Base-by-base conservation (phyloP, 1,284 basidiomycete species). In the Irpex lacteus region DNA sequence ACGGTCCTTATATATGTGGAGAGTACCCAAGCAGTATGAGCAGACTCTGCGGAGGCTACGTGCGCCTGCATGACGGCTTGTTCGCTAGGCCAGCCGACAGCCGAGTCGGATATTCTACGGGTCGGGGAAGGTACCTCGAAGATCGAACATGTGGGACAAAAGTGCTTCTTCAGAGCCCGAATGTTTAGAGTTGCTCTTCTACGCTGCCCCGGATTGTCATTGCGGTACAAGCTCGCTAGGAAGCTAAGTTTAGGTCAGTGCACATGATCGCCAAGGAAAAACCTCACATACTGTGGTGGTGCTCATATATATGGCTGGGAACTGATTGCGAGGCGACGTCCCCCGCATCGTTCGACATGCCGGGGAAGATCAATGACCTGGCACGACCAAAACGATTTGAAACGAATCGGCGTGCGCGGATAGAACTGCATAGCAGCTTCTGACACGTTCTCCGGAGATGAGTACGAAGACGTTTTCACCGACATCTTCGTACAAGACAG, bases 1-100 rank as follows among this genome's bases (percentile, higher is more conserved):
- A 36, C 26, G 9, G 21, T 34, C 19, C 38, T 60, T 63, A 47
- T 60, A 63, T 63, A 63, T 52, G n/a, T n/a, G 5, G 1, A 4
- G 8, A 8, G 19, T 13, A 18, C 18, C 2, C 19, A 34, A 13
- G 47, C 32, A 15, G n/a, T 26, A 15, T 34, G 9, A 34, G 54
- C 54, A 13, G 34, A 56, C 54, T 18, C 21, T 8, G 32, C 54
- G 5, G 5, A 2, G 8, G 50, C 7, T 52, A 21, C 7, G 2
- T 19, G 50, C 11, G 3, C 9, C n/a, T 26, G 21, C 7, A 4
- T 34, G 54, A 13, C 11, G 7, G 26, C 34, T 36, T 36, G 54
- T 18, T 32, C 9, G 54, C 21, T 34, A 26, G 54, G 2, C 13
- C 11, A 44, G 4, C 40, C 40, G 40, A 44, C 40, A 44, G 8